phyloP scores from a whole-genome alignment of 805 yeast species.

The Geotrichum ghanense region DNA sequence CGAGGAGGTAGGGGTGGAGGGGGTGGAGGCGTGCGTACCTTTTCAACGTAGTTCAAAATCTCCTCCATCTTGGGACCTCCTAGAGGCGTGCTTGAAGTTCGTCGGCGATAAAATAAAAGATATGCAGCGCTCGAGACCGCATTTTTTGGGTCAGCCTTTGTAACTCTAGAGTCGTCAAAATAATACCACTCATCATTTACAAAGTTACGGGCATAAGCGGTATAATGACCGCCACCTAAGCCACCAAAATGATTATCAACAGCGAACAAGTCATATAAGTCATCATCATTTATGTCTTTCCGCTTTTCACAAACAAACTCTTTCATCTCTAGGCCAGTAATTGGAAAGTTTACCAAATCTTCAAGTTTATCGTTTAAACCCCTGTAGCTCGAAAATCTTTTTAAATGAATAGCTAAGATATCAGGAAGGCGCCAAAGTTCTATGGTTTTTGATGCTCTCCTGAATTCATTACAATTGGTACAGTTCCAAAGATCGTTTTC shows the following conservation, averaged over 20 bases:
- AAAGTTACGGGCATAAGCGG: conserved; percentile 76
- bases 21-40: too few species aligned
- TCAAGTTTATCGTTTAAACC: conserved; percentile 85
- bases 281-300: conserved; percentile 6
- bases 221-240: conserved; percentile 94
- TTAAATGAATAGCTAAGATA: conserved; percentile 76
- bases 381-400: conserved; percentile 75
- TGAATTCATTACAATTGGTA: conserved; percentile 77
- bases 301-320: conserved; percentile 36
- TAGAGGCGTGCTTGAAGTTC: conserved; percentile 15
- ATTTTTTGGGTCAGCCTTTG: conserved; percentile 45
- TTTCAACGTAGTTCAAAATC: conserved; percentile 5
- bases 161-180: conserved; percentile 75
- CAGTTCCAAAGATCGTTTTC: conserved; percentile 92
- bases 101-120: conserved; percentile 65
- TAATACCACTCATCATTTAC: conserved; percentile 77
- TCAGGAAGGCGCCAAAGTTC: conserved; percentile 94
- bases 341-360: conserved; percentile 77
- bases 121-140: conserved; percentile 74
- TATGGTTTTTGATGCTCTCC: conserved; percentile 82
- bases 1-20: neutral
- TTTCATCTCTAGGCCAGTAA: conserved; percentile 64
- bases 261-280: conserved; percentile 75
- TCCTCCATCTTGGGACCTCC: conserved; percentile 16
- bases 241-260: conserved; percentile 97